phyloP scores from a whole-genome alignment of 805 yeast species.

The Suhomyces sp. region DNA sequence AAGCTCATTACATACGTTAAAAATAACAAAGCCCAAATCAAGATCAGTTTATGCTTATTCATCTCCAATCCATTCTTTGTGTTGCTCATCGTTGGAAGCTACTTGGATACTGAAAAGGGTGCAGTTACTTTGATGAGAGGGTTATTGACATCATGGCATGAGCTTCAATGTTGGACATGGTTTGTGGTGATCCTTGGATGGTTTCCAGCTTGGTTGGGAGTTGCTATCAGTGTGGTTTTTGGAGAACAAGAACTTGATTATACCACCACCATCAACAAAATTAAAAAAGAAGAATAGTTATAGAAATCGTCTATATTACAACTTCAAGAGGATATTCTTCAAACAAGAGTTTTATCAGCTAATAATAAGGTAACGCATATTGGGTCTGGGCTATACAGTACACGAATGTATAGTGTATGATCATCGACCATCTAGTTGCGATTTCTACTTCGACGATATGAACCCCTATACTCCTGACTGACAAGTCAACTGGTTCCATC shows the following conservation, averaged over 20 bases:
- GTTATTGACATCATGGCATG: slow-evolving; percentile 62
- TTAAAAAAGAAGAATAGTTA: slow-evolving; percentile 3
- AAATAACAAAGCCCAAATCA: slow-evolving; percentile 13
- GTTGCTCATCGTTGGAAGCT: slow-evolving; percentile 25
- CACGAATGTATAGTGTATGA: too few species aligned
- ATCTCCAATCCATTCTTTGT: slow-evolving; percentile 53
- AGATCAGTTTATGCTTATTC: slow-evolving; percentile 32
- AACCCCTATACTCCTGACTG: too few species aligned
- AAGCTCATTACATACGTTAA: slow-evolving; percentile 5
- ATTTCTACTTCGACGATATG: too few species aligned
- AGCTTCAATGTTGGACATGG: slow-evolving; percentile 86
- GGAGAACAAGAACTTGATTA: slow-evolving; percentile 26
- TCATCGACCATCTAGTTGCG: too few species aligned
- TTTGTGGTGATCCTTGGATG: slow-evolving; percentile 68
- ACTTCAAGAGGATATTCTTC: too few species aligned
- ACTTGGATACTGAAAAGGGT: slow-evolving; percentile 28
- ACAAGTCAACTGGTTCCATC: too few species aligned
- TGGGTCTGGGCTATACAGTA: too few species aligned
- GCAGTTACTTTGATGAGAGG: slow-evolving; percentile 47
- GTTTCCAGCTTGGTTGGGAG: slow-evolving; percentile 75
- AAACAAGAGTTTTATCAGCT: too few species aligned
- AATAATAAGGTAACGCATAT: too few species aligned
- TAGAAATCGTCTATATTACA: too few species aligned
- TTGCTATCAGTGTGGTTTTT: slow-evolving; percentile 27
- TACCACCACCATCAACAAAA: slow-evolving; percentile 4